These are phyloP conservation scores for Pythium coloratum DNA, from an alignment of 352 stramenopile species.

Conservation along the genomic window DNA sequence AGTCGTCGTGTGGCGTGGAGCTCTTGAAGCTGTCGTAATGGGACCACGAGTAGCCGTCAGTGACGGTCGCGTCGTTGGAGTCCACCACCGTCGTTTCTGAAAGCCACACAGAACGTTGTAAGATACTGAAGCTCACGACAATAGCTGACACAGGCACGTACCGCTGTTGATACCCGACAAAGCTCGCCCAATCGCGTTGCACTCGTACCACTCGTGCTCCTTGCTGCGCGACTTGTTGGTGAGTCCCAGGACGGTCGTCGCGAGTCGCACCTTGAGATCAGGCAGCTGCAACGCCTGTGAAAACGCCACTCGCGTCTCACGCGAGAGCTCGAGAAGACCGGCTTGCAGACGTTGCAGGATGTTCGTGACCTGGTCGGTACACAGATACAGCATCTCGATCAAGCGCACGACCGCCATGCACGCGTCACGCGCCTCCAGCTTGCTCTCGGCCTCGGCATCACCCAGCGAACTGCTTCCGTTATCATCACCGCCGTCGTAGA, in stretches of 20 bases:
- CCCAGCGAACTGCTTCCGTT: conserved; percentile 11
- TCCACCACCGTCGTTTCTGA: conserved; percentile 30
- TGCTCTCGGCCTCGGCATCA: conserved; percentile 20
- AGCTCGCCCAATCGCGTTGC: conserved; percentile 63
- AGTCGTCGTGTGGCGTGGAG: conserved; percentile 39
- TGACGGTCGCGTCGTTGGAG: conserved; percentile 46
- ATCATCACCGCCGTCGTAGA: conserved; percentile 52
- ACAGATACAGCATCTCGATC: conserved; percentile 80
- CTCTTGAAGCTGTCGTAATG: conserved; percentile 72
- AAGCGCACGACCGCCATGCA: conserved; percentile 66
- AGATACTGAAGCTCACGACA: not conserved
- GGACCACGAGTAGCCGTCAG: conserved; percentile 81
- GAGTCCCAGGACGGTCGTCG: conserved; percentile 66
- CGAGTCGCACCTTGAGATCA: conserved; percentile 57
- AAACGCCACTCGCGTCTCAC: conserved; percentile 56
- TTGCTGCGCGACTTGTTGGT: conserved; percentile 77
- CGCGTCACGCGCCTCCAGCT: conserved; percentile 59
- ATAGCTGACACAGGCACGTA: conserved; percentile 17
- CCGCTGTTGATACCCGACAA: conserved; percentile 57
- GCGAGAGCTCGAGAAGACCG: conserved; percentile 53
- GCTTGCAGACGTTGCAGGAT: conserved; percentile 68
- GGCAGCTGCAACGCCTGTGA: conserved; percentile 59
- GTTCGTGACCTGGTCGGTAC: conserved; percentile 74
- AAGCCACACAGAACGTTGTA: not conserved
- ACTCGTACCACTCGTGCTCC: conserved; percentile 81